These are phyloP conservation scores for Pochonia chlamydosporia DNA, from an alignment of 2,329 filamentous ascomycete species.

Conservation along the genomic window DNA sequence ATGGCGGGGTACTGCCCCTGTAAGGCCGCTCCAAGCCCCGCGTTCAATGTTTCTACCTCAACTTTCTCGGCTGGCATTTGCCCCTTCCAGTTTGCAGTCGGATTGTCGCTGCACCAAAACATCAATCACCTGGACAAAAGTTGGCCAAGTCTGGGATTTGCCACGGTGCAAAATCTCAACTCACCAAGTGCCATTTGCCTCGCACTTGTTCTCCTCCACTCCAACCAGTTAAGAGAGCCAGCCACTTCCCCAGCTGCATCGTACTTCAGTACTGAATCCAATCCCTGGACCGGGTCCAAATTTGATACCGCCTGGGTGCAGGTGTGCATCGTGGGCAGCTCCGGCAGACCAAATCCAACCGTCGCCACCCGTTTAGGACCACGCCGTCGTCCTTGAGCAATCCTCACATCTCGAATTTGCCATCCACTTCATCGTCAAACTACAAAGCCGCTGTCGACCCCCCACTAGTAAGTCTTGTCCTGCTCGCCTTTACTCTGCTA, in stretches of 20 bases:
- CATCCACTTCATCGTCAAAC: not conserved
- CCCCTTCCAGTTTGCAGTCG: not conserved
- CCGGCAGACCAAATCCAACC: not conserved
- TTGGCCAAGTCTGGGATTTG: too few relatives aligned
- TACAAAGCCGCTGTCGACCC: constrained; percentile 3
- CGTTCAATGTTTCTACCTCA: too few relatives aligned
- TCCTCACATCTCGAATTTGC: not conserved
- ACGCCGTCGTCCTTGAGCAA: constrained; percentile 7
- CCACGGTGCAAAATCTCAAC: not conserved
- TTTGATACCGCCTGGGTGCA: too few relatives aligned
- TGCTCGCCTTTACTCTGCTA: not conserved
- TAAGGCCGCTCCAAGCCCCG: not conserved
- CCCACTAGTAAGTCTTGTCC: not conserved
- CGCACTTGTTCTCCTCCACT: not conserved
- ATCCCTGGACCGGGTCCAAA: too few relatives aligned
- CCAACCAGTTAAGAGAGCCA: too few relatives aligned
- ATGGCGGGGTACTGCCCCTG: not conserved
- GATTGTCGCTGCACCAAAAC: too few relatives aligned
- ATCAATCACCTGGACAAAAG: too few relatives aligned
- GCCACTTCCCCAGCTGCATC: too few relatives aligned
- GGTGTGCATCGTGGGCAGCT: not conserved
- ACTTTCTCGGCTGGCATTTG: too few relatives aligned
- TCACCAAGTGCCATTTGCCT: not conserved
- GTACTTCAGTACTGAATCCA: too few relatives aligned
- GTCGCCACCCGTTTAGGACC: constrained; percentile 6